phyloP scores from a whole-genome alignment of 345 rosid genomes.

The Hypericum perforatum region DNA sequence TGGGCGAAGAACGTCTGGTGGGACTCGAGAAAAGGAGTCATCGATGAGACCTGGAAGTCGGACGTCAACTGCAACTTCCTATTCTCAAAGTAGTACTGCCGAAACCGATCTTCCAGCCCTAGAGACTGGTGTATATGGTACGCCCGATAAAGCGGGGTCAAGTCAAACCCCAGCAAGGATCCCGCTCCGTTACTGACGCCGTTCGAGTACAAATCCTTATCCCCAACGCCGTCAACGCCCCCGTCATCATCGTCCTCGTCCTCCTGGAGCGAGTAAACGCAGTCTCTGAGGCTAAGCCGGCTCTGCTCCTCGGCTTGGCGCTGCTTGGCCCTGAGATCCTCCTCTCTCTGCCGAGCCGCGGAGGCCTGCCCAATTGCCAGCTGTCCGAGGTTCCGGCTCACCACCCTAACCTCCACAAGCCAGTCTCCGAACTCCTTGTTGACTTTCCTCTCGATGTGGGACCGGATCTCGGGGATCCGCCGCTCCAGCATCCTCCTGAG shows the following conservation, averaged over 20 bases:
- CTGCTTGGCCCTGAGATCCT: conserved; percentile 91
- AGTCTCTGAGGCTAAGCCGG: conserved; percentile 76
- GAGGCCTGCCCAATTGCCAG: conserved; percentile 96
- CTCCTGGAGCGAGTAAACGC: conserved; percentile 72
- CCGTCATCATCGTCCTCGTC: conserved; percentile 55
- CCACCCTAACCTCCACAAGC: conserved; percentile 95
- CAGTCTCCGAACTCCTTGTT: conserved; percentile 87
- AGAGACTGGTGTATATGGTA: conserved; percentile 84
- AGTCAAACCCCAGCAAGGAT: conserved; percentile 55
- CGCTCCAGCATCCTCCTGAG: conserved; percentile 76
- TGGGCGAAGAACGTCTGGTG: conserved; percentile 96
- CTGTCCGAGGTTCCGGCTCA: conserved; percentile 83
- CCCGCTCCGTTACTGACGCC: conserved; percentile 42
- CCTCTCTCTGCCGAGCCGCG: conserved; percentile 82
- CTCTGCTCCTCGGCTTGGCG: conserved; percentile 95
- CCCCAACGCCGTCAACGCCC: conserved; percentile 26
- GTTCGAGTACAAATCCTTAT: conserved; percentile 37
- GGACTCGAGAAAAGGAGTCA: conserved; percentile 94
- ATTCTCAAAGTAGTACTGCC: conserved; percentile 78
- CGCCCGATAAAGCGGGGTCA: conserved; percentile 81
- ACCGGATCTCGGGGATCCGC: conserved; percentile 72
- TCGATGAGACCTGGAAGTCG: conserved; percentile 95
- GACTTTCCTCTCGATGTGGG: conserved; percentile 71
- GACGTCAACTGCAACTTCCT: conserved; percentile 89
- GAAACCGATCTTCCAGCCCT: conserved; percentile 77